phyloP scores from a whole-genome alignment of 768 basidiomycete genomes.

The Kwoniella mangroviensis region DNA sequence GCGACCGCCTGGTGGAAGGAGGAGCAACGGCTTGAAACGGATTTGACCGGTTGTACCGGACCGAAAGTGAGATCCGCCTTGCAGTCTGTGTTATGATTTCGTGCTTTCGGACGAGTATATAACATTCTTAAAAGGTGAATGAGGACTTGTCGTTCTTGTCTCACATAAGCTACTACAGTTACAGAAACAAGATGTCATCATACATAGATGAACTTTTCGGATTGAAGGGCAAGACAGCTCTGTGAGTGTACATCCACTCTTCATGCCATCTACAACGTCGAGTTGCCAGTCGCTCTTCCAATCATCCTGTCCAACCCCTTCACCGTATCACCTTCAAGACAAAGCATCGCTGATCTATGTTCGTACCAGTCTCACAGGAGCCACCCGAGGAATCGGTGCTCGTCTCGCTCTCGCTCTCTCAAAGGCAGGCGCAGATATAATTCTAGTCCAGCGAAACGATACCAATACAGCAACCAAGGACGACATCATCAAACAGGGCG shows the following conservation, averaged over 20 bases:
- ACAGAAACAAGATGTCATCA: conserved; percentile 23
- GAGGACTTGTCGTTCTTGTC: background rate
- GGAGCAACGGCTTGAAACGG: background rate
- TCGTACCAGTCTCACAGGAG: conserved; percentile 56
- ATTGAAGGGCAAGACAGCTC: conserved; percentile 58
- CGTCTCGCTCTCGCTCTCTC: conserved; percentile 58
- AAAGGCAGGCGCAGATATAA: conserved; percentile 59
- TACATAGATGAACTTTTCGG: conserved; percentile 57
- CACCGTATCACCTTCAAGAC: too few relatives aligned
- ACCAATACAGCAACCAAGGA: conserved; percentile 57
- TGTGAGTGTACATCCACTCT: conserved; percentile 38
- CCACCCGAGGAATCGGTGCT: conserved; percentile 58
- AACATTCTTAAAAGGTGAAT: background rate
- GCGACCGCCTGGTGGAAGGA: background rate
- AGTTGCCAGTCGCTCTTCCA: background rate
- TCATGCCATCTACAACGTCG: too few relatives aligned
- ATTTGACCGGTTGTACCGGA: background rate
- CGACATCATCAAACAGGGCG: conserved; percentile 53
- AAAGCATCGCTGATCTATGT: too few relatives aligned
- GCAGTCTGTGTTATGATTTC: too few relatives aligned
- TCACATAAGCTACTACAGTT: background rate
- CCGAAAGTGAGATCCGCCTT: background rate
- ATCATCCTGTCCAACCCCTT: background rate
- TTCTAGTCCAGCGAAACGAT: conserved; percentile 61
- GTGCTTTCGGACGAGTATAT: background rate